Evolutionary conservation across 148 eudicot species (phyloP).

Genomic region (Rhododendron vialii): DNA sequence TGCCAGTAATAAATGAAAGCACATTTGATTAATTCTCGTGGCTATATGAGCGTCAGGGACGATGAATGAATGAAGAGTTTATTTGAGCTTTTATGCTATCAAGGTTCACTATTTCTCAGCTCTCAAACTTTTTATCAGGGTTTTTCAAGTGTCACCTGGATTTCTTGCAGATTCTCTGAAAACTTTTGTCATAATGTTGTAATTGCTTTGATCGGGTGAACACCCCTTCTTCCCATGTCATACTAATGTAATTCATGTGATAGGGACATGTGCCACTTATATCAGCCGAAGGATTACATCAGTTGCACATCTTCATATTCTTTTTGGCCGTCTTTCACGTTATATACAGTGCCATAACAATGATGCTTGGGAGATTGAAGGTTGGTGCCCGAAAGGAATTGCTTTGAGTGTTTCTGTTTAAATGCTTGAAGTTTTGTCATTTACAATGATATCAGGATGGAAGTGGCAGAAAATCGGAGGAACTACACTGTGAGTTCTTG

Average conservation of each 20-base stretch:
- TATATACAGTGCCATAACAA: slow-evolving; percentile 63
- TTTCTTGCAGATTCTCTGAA: not conserved
- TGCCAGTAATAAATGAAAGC: not conserved
- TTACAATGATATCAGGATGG: not conserved
- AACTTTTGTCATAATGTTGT: not conserved
- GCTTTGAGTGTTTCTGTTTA: not conserved
- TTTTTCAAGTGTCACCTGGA: not conserved
- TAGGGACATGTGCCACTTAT: slow-evolving; percentile 76
- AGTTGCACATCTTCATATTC: slow-evolving; percentile 90
- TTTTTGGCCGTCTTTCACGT: slow-evolving; percentile 94
- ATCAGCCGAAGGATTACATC: slow-evolving; percentile 70
- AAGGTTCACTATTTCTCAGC: not conserved
- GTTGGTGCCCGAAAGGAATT: slow-evolving; percentile 18
- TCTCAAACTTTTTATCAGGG: not conserved
- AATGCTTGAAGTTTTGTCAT: not conserved
- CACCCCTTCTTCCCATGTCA: not conserved
- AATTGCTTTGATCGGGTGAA: not conserved
- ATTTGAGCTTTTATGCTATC: not conserved
- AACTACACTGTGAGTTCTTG: not conserved
- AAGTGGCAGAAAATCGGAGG: not conserved
- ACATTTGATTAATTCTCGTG: not conserved
- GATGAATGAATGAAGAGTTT: not conserved
- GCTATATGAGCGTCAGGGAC: not conserved
- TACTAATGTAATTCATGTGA: slow-evolving; percentile 18
- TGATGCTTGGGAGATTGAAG: slow-evolving; percentile 86